A percentile compares a stretch with the other conserved stretches of the same genome.
phyloP scores from a whole-genome alignment of 345 rosid genomes.

The Salix brachista region DNA sequence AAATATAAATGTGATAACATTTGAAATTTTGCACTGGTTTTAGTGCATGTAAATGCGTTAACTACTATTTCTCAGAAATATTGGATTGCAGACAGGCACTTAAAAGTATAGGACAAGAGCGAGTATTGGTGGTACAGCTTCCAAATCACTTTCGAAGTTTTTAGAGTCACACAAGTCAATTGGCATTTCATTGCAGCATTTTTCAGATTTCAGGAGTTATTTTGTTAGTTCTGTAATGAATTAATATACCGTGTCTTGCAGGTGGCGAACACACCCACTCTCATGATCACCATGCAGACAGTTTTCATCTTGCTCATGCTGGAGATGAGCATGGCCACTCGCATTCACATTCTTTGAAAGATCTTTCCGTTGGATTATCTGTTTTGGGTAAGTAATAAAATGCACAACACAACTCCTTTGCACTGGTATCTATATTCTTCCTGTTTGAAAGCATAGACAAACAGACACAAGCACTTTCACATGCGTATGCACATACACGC shows the following conservation, averaged over 20 bases:
- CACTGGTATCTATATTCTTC: not conserved
- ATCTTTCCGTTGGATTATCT: constrained; percentile 84
- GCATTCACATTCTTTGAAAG: constrained; percentile 69
- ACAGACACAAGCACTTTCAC: not conserved
- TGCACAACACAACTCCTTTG: not conserved
- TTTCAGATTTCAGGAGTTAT: not conserved
- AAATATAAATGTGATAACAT: no score
- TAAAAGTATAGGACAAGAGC: not conserved
- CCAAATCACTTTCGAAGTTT: not conserved
- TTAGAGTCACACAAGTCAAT: not conserved
- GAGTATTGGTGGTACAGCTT: not conserved
- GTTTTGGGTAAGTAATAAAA: constrained; percentile 55
- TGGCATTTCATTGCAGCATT: not conserved
- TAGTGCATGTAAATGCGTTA: not conserved
- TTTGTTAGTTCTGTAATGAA: constrained; percentile 5
- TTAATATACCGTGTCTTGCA: constrained; percentile 31
- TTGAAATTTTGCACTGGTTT: not conserved
- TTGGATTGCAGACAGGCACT: not conserved
- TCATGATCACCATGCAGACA: constrained; percentile 49
- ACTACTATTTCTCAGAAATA: not conserved
- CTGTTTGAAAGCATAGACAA: not conserved
- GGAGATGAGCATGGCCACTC: constrained; percentile 41
- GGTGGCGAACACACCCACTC: constrained; percentile 86
- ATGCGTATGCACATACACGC: not conserved
- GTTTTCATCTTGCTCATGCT: constrained; percentile 39